These are phyloP conservation scores for Tillandsia leiboldiana DNA, from an alignment of 176 grass and related monocot species.

Conservation along the genomic window DNA sequence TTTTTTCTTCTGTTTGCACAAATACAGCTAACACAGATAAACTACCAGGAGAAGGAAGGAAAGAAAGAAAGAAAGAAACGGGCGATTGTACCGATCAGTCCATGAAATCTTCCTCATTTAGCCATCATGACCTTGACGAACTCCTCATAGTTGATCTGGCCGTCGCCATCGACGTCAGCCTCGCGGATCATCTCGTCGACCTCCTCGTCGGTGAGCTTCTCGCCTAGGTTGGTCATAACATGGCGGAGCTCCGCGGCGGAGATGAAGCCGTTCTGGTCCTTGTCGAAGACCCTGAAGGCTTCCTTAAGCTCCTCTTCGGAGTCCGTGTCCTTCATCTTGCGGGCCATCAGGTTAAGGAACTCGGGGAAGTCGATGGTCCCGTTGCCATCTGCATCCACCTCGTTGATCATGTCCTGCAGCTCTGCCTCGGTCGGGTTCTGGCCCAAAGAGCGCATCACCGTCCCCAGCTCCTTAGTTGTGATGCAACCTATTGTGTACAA, in stretches of 20 bases:
- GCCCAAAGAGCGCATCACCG: conserved; percentile 14
- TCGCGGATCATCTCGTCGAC: conserved; percentile 43
- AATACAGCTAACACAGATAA: too few species aligned
- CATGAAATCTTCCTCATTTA: background rate
- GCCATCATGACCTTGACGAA: conserved; percentile 4
- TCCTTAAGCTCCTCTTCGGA: conserved; percentile 9
- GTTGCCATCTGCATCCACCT: conserved; percentile 18
- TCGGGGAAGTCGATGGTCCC: conserved; percentile 18
- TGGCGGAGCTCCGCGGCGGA: conserved; percentile 40
- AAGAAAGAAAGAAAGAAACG: background rate
- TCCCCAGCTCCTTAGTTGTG: conserved; percentile 18
- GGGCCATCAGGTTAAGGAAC: conserved; percentile 15
- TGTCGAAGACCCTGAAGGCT: conserved; percentile 9
- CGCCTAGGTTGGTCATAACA: conserved; percentile 41
- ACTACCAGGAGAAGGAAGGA: background rate
- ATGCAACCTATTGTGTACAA: conserved; percentile 7
- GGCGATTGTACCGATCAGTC: background rate
- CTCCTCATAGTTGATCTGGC: conserved; percentile 21
- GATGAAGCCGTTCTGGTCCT: conserved; percentile 22
- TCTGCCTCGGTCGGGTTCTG: conserved; percentile 17
- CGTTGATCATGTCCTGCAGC: conserved; percentile 13
- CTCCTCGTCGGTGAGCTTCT: conserved; percentile 41
- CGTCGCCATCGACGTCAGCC: conserved; percentile 39
- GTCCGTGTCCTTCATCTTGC: conserved; percentile 12
- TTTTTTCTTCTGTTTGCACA: too few species aligned